Conservation (phyloP, 495 filamentous ascomycete genomes). For the Melanomma pulvis-pyrius region DNA sequence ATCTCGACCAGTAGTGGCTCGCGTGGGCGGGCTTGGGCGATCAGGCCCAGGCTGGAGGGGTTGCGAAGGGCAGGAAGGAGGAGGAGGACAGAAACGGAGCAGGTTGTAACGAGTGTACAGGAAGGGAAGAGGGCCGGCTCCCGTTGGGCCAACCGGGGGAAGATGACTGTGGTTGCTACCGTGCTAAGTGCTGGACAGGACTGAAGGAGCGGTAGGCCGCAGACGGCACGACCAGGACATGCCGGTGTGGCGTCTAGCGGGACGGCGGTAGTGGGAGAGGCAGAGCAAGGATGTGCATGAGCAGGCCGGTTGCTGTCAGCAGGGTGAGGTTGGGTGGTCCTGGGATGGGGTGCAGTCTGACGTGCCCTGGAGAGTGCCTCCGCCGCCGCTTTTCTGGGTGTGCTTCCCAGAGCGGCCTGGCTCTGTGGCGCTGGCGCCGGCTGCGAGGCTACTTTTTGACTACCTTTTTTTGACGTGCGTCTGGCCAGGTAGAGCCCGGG, state of each 20-base stretch:
- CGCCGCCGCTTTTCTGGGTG: slow-evolving; percentile 5
- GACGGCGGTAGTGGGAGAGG: slow-evolving; percentile 19
- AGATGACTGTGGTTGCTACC: slow-evolving; percentile 21
- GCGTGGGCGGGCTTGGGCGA: slow-evolving; percentile 33
- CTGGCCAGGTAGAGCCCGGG: slow-evolving; percentile 13
- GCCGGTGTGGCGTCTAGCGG: slow-evolving; percentile 34
- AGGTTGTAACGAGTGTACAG: slow-evolving; percentile 36
- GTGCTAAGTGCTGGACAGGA: slow-evolving; percentile 24
- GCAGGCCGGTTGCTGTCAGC: slow-evolving; percentile 25
- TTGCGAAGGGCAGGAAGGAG: slow-evolving; percentile 6
- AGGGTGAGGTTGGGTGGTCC: slow-evolving; percentile 2
- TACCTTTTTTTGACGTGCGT: slow-evolving; percentile 30
- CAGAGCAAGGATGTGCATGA: slow-evolving; percentile 33
- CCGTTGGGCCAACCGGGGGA: slow-evolving; percentile 26
- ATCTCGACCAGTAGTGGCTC: slow-evolving; percentile 34
- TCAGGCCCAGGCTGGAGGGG: slow-evolving; percentile 22
- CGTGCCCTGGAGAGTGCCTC: slow-evolving; percentile 15
- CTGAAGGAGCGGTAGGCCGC: slow-evolving; percentile 28
- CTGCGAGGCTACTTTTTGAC: neutral
- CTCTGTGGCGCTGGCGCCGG: slow-evolving; percentile 17
- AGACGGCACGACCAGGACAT: slow-evolving; percentile 19
- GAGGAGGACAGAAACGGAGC: slow-evolving; percentile 22
- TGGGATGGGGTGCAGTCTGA: slow-evolving; percentile 18
- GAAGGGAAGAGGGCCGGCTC: slow-evolving; percentile 24
- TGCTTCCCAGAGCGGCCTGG: slow-evolving; percentile 22